Percentiles rank a stretch among this genome's conserved stretches.
phyloP scores from a whole-genome alignment of 345 rosid species.

The Draba incana region DNA sequence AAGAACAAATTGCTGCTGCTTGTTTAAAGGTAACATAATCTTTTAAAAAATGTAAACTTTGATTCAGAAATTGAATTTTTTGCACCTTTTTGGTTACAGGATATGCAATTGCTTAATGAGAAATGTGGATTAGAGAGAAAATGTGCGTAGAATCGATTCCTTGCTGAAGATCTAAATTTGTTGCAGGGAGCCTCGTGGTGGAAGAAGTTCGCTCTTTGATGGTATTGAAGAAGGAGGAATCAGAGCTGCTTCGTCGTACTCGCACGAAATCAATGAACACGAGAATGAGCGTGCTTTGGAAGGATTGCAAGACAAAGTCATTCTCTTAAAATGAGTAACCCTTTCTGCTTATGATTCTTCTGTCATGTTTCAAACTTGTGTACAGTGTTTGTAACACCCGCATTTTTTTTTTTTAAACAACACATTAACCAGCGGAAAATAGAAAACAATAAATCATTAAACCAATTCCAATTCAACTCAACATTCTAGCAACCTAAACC shows the following conservation, averaged over 20 bases:
- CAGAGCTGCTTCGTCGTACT: conserved; percentile 79
- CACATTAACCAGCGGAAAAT: too few species aligned
- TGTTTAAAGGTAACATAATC: conserved; percentile 58
- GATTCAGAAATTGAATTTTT: too few species aligned
- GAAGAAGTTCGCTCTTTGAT: conserved; percentile 78
- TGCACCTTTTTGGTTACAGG: conserved; percentile 51
- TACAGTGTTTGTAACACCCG: too few species aligned
- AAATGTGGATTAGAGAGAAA: conserved; percentile 80
- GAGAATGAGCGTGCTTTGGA: conserved; percentile 92
- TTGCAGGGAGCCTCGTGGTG: conserved; percentile 71
- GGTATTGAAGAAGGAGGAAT: conserved; percentile 98
- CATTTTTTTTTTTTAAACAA: too few species aligned
- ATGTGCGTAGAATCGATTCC: conserved; percentile 44
- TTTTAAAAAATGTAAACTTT: too few species aligned
- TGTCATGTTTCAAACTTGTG: neutral
- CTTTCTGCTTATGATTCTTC: conserved; percentile 7
- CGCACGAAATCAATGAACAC: conserved; percentile 90
- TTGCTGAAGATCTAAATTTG: conserved; percentile 1
- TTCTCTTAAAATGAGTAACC: conserved; percentile 84
- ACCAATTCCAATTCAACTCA: too few species aligned
- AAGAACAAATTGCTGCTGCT: conserved; percentile 71
- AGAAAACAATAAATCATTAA: too few species aligned
- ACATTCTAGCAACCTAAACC: too few species aligned
- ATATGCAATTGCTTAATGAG: conserved; percentile 79
- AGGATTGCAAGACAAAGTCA: conserved; percentile 91